Percentiles rank a stretch among this genome's conserved stretches.
Evolutionary conservation across 2,329 filamentous ascomycete species (phyloP).

Genomic region (Fusarium sambucinum): DNA sequence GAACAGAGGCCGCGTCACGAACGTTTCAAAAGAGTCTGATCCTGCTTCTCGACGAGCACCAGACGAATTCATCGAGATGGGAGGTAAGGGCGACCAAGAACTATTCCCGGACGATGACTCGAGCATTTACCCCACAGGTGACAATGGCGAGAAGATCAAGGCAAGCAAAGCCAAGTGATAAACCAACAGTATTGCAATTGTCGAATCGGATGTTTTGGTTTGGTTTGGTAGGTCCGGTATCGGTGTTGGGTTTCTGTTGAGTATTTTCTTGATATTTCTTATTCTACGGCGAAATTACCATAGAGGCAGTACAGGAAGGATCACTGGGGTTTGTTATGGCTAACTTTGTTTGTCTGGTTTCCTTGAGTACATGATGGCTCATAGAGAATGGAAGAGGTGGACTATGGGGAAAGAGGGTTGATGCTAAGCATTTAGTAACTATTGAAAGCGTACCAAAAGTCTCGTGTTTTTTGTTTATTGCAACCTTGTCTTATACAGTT

Average conservation of each 20-base stretch:
- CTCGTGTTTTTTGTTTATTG: slow-evolving; percentile 4
- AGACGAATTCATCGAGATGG: slow-evolving; percentile 84
- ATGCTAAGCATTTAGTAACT: slow-evolving; percentile 21
- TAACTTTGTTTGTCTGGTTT: slow-evolving; percentile 9
- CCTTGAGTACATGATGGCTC: slow-evolving; percentile 3
- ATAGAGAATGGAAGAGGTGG: slow-evolving; percentile 2
- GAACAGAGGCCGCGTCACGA: slow-evolving; percentile 64
- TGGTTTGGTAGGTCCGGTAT: slow-evolving; percentile 3
- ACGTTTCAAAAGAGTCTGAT: slow-evolving; percentile 67
- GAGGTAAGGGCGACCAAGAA: slow-evolving; percentile 85
- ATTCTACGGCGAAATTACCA: slow-evolving; percentile 16
- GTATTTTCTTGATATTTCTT: slow-evolving; percentile 4
- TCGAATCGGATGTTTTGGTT: slow-evolving; percentile 2
- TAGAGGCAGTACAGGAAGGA: slow-evolving; percentile 28
- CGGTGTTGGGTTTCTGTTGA: slow-evolving; percentile 22
- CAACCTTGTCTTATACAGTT: too few relatives aligned
- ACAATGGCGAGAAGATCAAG: slow-evolving; percentile 49
- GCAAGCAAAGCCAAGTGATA: slow-evolving; percentile 46
- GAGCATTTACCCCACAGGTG: slow-evolving; percentile 61
- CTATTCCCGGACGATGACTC: slow-evolving; percentile 75
- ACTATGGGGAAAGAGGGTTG: slow-evolving; percentile 8
- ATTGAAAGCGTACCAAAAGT: slow-evolving; percentile 37
- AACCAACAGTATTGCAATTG: slow-evolving; percentile 1
- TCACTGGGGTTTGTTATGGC: slow-evolving; percentile 14
- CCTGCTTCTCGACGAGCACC: slow-evolving; percentile 77